A percentile compares a stretch with the other conserved stretches of the same genome.
Conservation (phyloP, 805 yeast genomes). For the Yarrowia bubula region DNA sequence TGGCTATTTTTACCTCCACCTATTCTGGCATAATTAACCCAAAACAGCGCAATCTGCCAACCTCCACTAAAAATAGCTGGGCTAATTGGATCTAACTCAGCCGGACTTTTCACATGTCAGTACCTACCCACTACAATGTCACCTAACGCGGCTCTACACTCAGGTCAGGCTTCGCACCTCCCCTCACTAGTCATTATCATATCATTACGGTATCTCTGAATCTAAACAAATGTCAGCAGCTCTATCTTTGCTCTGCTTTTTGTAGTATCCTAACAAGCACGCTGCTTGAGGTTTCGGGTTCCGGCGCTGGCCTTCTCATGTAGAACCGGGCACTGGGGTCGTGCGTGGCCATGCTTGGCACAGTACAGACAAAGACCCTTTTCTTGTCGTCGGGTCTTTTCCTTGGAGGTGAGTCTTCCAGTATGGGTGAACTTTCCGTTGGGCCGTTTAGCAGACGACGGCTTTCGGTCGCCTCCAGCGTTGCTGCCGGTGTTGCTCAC, state of each 20-base stretch:
- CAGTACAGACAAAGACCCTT: constrained; percentile 27
- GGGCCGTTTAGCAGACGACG: constrained; percentile 23
- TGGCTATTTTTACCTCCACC: too few relatives aligned
- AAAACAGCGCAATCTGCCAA: too few relatives aligned
- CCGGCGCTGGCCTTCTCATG: constrained; percentile 23
- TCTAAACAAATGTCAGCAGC: constrained; percentile 7
- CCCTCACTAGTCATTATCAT: too few relatives aligned
- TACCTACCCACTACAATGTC: too few relatives aligned
- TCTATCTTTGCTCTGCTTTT: constrained; percentile 9
- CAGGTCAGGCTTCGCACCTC: too few relatives aligned
- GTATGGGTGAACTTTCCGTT: constrained; percentile 26
- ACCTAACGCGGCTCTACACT: too few relatives aligned
- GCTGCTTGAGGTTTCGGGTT: constrained; percentile 24
- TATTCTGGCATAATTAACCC: too few relatives aligned
- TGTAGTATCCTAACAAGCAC: not conserved
- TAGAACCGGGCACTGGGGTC: constrained; percentile 27
- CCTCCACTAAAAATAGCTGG: too few relatives aligned
- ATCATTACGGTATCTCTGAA: constrained; percentile 25
- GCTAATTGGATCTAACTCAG: too few relatives aligned
- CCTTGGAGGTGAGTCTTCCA: constrained; percentile 23
- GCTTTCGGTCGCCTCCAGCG: not conserved
- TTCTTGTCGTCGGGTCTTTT: constrained; percentile 16
- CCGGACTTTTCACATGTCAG: too few relatives aligned
- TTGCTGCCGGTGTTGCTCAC: not conserved
- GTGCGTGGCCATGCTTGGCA: constrained; percentile 25